Base-by-base conservation (phyloP, 345 rosid species). In the Aegle marmelos region DNA sequence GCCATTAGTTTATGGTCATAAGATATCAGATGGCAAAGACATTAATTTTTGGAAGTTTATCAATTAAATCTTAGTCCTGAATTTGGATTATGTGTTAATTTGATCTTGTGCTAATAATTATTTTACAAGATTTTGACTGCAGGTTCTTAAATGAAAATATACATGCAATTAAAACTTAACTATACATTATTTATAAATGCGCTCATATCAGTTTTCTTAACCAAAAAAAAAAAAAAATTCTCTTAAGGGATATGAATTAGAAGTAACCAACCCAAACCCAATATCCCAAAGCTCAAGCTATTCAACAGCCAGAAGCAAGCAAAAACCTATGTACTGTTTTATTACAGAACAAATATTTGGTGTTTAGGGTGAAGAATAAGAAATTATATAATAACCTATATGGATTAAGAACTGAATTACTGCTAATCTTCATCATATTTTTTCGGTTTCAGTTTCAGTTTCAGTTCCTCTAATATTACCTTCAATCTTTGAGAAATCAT, bases 401-500 rank as follows among this genome's bases (percentile, higher is more conserved):
- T 19, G 56, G 21, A 50, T 41, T 41, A 41, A 41, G 48, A 39
- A 11, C 48, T 41, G 14, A 41, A 41, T 16, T 50, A 50, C 56
- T 16, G 21, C 6, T 50, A 50, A 50, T 50, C 56, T 50, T 50
- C 21, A 50, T 50, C 21, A 16, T 50, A 6, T 50, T 50, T 50
- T 50, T 6, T 7, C 21, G 19, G 54, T 60, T 53, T 45, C 36
- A 2, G 22, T 39, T 9, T 21, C 14, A 21, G 4, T 33, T 21
- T 65, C 25, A 16, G 1, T 4, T 82, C 82, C 50, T 73, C 69
- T 25, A 71, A 33, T 31, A 71, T 74, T 62, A 24, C 72, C 75
- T 70, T 80, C 81, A 82, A 78, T 21, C 76, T 63, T 25, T 86
- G 72, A 27, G 87, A 78, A 28, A 82, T 76, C 27, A 82, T 77